Percentiles rank a stretch among this genome's conserved stretches.
Conservation (phyloP, 1,284 basidiomycete species). For the Ustilago cynodontis region DNA sequence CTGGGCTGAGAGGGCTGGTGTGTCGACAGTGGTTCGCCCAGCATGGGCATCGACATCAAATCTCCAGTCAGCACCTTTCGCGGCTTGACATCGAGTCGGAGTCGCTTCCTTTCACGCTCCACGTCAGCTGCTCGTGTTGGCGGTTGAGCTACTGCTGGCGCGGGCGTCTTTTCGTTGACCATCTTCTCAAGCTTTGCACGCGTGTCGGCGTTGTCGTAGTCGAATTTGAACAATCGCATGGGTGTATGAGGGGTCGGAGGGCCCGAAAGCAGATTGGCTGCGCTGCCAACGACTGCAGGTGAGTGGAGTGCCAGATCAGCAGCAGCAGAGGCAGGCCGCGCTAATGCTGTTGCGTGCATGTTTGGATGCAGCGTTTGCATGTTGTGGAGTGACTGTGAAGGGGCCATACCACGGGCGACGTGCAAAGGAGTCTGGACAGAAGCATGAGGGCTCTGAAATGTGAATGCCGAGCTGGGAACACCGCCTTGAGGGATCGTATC, state of each 20-base stretch:
- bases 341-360: slow-evolving; percentile 25
- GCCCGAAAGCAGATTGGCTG: slow-evolving; percentile 18
- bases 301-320: slow-evolving; percentile 32
- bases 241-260: slow-evolving; percentile 56
- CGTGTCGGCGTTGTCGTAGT: slow-evolving; percentile 53
- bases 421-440: slow-evolving; percentile 12
- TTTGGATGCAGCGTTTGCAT: slow-evolving; percentile 36
- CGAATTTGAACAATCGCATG: slow-evolving; percentile 59
- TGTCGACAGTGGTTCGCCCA: slow-evolving; percentile 11
- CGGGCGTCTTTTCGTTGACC: slow-evolving; percentile 50
- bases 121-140: slow-evolving; percentile 26
- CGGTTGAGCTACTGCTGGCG: slow-evolving; percentile 20
- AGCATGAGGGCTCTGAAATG: slow-evolving; percentile 29
- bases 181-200: slow-evolving; percentile 57
- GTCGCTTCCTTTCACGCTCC: slow-evolving; percentile 55
- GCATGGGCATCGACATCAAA: slow-evolving; percentile 43
- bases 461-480: slow-evolving; percentile 35
- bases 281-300: slow-evolving; percentile 10
- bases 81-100: slow-evolving; percentile 47
- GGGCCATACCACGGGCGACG: slow-evolving; percentile 25
- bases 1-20: not conserved
- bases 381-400: slow-evolving; percentile 45
- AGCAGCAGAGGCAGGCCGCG: slow-evolving; percentile 47
- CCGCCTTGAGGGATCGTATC: not conserved
- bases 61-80: slow-evolving; percentile 46